Evolutionary conservation across 805 yeast genomes (phyloP).

Genomic region (Nakazawaea populi): DNA sequence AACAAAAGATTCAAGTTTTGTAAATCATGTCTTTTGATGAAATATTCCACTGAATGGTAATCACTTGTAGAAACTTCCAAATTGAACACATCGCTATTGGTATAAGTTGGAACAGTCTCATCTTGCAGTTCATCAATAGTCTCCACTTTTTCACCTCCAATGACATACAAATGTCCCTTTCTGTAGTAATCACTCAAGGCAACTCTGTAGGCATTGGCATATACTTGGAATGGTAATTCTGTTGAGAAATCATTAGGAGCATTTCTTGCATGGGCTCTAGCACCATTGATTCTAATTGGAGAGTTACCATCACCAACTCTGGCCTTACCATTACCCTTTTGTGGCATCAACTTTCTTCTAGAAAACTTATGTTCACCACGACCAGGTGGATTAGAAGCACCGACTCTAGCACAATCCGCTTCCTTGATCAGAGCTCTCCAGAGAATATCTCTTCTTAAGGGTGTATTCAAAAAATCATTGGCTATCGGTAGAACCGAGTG

Average conservation of each 20-base stretch:
- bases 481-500: slow-evolving; percentile 71
- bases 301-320: slow-evolving; percentile 95
- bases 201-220: slow-evolving; percentile 68
- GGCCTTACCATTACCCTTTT: slow-evolving; percentile 93
- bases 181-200: slow-evolving; percentile 82
- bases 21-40: slow-evolving; percentile 43
- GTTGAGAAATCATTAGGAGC: slow-evolving; percentile 91
- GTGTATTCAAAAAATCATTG: slow-evolving; percentile 58
- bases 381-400: slow-evolving; percentile 81
- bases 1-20: slow-evolving; percentile 55
- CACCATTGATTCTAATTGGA: slow-evolving; percentile 87
- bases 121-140: slow-evolving; percentile 1
- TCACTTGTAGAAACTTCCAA: slow-evolving; percentile 24
- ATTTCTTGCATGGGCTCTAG: slow-evolving; percentile 79
- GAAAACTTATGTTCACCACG: slow-evolving; percentile 84
- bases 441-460: slow-evolving; percentile 82
- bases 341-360: slow-evolving; percentile 75
- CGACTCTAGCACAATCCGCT: slow-evolving; percentile 84
- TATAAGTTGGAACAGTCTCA: background rate
- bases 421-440: slow-evolving; percentile 95
- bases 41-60: slow-evolving; percentile 24
- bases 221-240: slow-evolving; percentile 65
- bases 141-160: slow-evolving; percentile 37
- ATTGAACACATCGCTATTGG: slow-evolving; percentile 19
- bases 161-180: slow-evolving; percentile 61